These are phyloP conservation scores for Diutina mesorugosa DNA, from an alignment of 1,139 yeast genomes.

Conservation along the genomic window DNA sequence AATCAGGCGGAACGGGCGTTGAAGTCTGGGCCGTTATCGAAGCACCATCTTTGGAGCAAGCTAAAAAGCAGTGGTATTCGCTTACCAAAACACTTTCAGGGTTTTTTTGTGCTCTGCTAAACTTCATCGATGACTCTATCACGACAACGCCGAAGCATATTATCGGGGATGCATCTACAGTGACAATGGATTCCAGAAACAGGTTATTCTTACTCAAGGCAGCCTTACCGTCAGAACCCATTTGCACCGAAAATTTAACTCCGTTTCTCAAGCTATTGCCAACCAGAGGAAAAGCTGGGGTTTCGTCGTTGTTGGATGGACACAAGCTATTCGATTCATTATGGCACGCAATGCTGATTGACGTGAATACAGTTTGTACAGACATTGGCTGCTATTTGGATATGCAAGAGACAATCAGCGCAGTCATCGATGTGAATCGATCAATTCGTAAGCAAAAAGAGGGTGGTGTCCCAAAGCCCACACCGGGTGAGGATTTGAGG, in stretches of 20 bases:
- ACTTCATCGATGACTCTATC: constrained; percentile 68
- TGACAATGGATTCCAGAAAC: constrained; percentile 24
- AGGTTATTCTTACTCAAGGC: constrained; percentile 58
- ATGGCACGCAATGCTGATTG: constrained; percentile 93
- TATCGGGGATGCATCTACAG: constrained; percentile 5
- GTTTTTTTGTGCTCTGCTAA: constrained; percentile 87
- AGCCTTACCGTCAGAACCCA: constrained; percentile 88
- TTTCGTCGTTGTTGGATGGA: constrained; percentile 81
- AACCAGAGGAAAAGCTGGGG: constrained; percentile 85
- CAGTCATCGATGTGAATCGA: constrained; percentile 63
- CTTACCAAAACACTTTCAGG: constrained; percentile 77
- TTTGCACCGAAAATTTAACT: constrained; percentile 93
- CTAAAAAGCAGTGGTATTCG: constrained; percentile 54
- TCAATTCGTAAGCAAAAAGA: constrained; percentile 43
- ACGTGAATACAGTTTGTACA: constrained; percentile 48
- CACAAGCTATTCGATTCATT: constrained; percentile 88
- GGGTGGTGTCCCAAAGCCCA: constrained; percentile 74
- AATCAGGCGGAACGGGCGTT: constrained; percentile 90
- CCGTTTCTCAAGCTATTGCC: constrained; percentile 87
- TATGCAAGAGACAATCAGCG: constrained; percentile 61
- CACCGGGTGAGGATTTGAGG: constrained; percentile 48
- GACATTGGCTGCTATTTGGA: constrained; percentile 29
- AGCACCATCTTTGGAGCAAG: constrained; percentile 41
- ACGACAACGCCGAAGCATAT: constrained; percentile 56
- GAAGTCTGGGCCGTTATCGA: constrained; percentile 84